Base-by-base conservation (phyloP, 306 rosid species). In the Trifolium pratense region DNA sequence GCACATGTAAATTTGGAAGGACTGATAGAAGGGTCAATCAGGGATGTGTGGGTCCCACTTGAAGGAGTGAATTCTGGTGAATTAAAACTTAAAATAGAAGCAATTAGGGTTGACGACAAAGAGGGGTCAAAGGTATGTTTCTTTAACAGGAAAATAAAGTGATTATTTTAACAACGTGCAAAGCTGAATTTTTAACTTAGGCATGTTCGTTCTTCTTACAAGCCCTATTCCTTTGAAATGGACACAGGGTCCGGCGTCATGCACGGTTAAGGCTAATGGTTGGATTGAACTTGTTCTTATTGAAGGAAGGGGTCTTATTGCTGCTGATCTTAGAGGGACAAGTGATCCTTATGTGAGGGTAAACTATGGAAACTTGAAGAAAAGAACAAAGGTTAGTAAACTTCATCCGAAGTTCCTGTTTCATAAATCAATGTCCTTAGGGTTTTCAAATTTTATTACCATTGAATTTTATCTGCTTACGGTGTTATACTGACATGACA, bases 1-100 rank as follows among this genome's bases (percentile, higher is more conserved):
- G 97, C 99, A 14, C 85, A 92, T 31, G 99, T 95, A 57, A 95
- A 92, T 87, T 82, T 95, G 86, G 99, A 95, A 89, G 99, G 99
- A 51, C 84, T 95, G 32, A 70, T 34, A 7, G 96, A 88, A 2
- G 93, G 93, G 31, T 80, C 77, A 0, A 45, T 71, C 71, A 75
- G 89, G 92, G 97, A 95, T 77, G 96, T 90, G 16, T 95, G 99
- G 97, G 67, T 95, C 45, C 99, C 99, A 69, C 91, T 95, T 52
- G 99, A 95, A 82, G 86, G 89, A 86, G 97, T 84, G 68, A 87
- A 82, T 62, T 91, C 97, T 4, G 99, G 99, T 79, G 99, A 95
- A 77, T 62, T 95, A 60, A 83, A 96, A 82, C 96, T 95, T 86
- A 82, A 84, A 78, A 87, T 95, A 65, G 97, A 91, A 85, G 89